A percentile compares a stretch with the other conserved stretches of the same genome.
Evolutionary conservation across 1,284 basidiomycete genomes (phyloP).

Genomic region (Termitomyces sp.): DNA sequence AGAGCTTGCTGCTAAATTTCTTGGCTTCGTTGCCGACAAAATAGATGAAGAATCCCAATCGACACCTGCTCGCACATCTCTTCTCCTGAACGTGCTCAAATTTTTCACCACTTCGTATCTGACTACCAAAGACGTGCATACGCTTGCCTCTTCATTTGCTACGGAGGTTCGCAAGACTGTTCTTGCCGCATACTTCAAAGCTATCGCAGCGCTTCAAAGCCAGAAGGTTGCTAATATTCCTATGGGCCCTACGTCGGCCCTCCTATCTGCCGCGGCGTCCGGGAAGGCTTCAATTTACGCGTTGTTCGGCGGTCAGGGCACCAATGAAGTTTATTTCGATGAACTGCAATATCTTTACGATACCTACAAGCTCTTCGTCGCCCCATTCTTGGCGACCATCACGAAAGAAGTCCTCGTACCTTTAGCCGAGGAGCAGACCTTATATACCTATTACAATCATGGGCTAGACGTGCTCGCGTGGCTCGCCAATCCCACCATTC

Average conservation of each 20-base stretch:
- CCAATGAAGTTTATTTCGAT: constrained; percentile 97
- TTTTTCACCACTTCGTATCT: constrained; percentile 81
- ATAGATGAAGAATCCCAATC: constrained; percentile 50
- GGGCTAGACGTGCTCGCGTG: constrained; percentile 84
- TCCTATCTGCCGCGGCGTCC: constrained; percentile 66
- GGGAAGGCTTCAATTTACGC: constrained; percentile 84
- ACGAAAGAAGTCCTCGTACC: constrained; percentile 69
- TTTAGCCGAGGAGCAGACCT: constrained; percentile 61
- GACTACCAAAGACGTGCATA: constrained; percentile 71
- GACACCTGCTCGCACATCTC: constrained; percentile 52
- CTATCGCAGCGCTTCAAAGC: constrained; percentile 69
- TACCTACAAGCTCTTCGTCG: constrained; percentile 84
- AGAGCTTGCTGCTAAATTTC: constrained; percentile 77
- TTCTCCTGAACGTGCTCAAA: constrained; percentile 70
- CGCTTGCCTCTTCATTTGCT: constrained; percentile 73
- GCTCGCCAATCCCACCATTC: constrained; percentile 68
- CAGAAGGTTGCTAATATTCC: constrained; percentile 57
- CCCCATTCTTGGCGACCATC: constrained; percentile 61
- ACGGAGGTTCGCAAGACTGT: constrained; percentile 73
- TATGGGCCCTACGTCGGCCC: constrained; percentile 62
- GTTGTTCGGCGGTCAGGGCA: constrained; percentile 97
- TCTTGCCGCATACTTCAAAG: constrained; percentile 77
- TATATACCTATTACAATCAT: constrained; percentile 69
- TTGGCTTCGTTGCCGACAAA: constrained; percentile 66
- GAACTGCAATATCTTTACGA: constrained; percentile 92